Evolutionary conservation across 2,329 filamentous ascomycete genomes (phyloP).

Genomic region (Colletotrichum liriopes): DNA sequence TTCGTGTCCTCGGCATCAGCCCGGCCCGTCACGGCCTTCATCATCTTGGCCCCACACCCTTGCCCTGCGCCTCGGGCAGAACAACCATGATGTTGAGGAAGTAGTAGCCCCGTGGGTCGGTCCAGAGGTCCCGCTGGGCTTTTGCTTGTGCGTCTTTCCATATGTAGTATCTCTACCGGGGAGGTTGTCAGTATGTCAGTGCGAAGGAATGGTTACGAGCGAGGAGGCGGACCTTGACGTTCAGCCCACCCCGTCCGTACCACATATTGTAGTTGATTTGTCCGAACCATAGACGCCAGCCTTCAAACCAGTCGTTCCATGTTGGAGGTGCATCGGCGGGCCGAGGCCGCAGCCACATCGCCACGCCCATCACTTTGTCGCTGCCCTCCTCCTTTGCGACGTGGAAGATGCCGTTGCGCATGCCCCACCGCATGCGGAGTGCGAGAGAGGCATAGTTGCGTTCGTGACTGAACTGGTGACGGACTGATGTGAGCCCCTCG

Average conservation of each 20-base stretch:
- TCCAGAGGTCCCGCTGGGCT: conserved; percentile 76
- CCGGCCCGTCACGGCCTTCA: conserved; percentile 73
- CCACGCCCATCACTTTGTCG: conserved; percentile 75
- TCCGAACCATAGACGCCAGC: conserved; percentile 76
- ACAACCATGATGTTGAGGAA: conserved; percentile 85
- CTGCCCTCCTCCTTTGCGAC: conserved; percentile 74
- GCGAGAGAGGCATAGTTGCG: conserved; percentile 76
- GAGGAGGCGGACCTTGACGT: conserved; percentile 63
- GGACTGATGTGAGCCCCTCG: neutral
- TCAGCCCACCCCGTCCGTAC: conserved; percentile 79
- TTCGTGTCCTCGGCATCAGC: conserved; percentile 76
- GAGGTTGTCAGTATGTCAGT: neutral
- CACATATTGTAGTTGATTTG: conserved; percentile 78
- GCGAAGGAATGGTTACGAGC: accelerated
- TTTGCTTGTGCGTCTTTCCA: conserved; percentile 78
- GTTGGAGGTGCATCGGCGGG: conserved; percentile 62
- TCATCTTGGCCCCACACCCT: conserved; percentile 75
- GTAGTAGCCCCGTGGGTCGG: conserved; percentile 77
- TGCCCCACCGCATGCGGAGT: conserved; percentile 79
- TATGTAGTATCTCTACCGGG: conserved; percentile 74
- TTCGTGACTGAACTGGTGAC: conserved; percentile 67
- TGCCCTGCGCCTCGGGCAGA: conserved; percentile 74
- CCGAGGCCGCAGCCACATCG: conserved; percentile 79
- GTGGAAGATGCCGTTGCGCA: conserved; percentile 78
- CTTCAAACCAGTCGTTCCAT: conserved; percentile 75